Evolutionary conservation across 2,329 filamentous ascomycete species (phyloP).

Genomic region (Penicillium sp.): DNA sequence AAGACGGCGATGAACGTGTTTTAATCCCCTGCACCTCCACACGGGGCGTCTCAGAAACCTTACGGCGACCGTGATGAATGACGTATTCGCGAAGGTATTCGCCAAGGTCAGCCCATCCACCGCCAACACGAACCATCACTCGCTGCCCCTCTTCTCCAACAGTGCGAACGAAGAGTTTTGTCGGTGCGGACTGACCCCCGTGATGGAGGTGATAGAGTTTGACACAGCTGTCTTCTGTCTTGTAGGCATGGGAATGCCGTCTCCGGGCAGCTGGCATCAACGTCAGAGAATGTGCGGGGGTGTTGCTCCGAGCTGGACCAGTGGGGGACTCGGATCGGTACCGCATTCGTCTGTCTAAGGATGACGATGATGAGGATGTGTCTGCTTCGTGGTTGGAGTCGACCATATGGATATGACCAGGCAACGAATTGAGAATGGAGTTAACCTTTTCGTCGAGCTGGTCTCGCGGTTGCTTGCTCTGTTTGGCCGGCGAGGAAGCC

Average conservation of each 20-base stretch:
- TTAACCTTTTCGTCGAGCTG: slow-evolving; percentile 77
- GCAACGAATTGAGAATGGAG: slow-evolving; percentile 72
- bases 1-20: slow-evolving; percentile 30
- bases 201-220: slow-evolving; percentile 89
- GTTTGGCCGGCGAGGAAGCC: slow-evolving; percentile 41
- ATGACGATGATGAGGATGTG: slow-evolving; percentile 31
- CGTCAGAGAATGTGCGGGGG: slow-evolving; percentile 65
- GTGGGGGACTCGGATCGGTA: slow-evolving; percentile 34
- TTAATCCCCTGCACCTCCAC: slow-evolving; percentile 55
- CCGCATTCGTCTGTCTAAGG: slow-evolving; percentile 33
- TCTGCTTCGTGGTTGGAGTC: slow-evolving; percentile 44
- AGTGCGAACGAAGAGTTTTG: slow-evolving; percentile 90
- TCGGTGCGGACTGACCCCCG: slow-evolving; percentile 77
- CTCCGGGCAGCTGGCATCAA: slow-evolving; percentile 57
- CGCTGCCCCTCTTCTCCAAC: slow-evolving; percentile 87
- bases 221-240: slow-evolving; percentile 65
- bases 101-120: slow-evolving; percentile 95
- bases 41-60: slow-evolving; percentile 52
- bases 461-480: slow-evolving; percentile 54
- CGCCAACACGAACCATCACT: slow-evolving; percentile 96
- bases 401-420: slow-evolving; percentile 73
- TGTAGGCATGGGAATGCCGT: slow-evolving; percentile 33
- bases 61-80: slow-evolving; percentile 78
- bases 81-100: slow-evolving; percentile 95
- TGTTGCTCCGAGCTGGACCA: slow-evolving; percentile 48